Evolutionary conservation across 2,329 filamentous ascomycete genomes (phyloP), one percentile per base, ranked within the genome.

Genomic region (Alternaria infectoria): DNA sequence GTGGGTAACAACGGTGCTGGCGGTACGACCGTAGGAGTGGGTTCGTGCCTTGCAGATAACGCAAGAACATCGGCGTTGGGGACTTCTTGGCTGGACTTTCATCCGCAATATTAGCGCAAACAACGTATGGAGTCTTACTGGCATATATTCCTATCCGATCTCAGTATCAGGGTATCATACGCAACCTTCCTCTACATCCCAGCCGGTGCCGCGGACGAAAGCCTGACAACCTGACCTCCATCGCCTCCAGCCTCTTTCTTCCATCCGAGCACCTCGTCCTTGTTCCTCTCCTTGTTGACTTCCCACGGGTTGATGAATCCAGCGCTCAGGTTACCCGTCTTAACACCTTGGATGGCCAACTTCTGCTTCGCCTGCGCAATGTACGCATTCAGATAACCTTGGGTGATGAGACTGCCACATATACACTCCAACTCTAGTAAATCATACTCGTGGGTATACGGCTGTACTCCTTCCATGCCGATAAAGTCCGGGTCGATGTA

Each of bases 371-470:
- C 87, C 73, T 96, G 93, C 15, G 91, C 92, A 26, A 97, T 86
- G 74, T 94, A 97, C 2, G 94, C 95, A 69, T 90, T 89, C 76
- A 97, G 84, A 23, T 97, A 83, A 1, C 91, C 92, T 79, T 97
- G 92, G 54, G 91, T 88, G 19, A 96, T 87, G 12, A 97, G 86
- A 11, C 90, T 90, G 0, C 91, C 88, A 12, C 96, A 86, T 52
- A 92, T 89, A 47, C 89, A 89, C 80, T 97, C 93, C n/a, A 96
- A 84, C 69, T 93, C 90, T 13, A 87, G 81, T 36, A 87, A 80
- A 43, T 87, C 85, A 32, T 89, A 83, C 65, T 81, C 57, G 8
- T 73, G 72, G 15, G 76, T 71, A 40, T 77, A 74, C 1, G 77
- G 74, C 46, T 69, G 57, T 4, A 77, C 44, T 4, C 69, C 72